Base-by-base conservation (phyloP, 2,329 filamentous ascomycete species). In the Aspergillus ochraceoroseus region DNA sequence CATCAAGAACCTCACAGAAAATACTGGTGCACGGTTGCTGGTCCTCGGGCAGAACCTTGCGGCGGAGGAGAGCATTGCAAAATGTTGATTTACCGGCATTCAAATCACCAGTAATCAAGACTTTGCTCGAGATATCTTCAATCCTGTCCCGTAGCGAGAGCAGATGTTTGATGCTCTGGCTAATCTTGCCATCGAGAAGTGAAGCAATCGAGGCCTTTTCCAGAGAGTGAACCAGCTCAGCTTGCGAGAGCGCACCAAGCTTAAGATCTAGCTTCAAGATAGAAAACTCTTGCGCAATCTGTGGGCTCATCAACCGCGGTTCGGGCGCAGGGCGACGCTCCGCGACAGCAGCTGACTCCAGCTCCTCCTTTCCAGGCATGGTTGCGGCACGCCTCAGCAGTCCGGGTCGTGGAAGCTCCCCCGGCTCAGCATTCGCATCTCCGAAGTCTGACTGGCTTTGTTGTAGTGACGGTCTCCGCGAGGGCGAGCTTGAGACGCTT, bases 1-100 rank as follows among this genome's bases (percentile, higher is more conserved):
- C 85, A 65, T 98, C 89, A 43, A 98, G 67, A 2, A 98, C 92
- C 62, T 98, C 92, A 62, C 92, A 98, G 68, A 98, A 98, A 42
- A 98, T 95, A 65, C 87, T 92, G 2, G 92, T 98, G 66, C 92
- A 98, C 1, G 92, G 92, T 61, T 96, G 92, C 64, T 98, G 90
- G 56, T 98, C 92, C 66, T 96, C 92, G 0, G 92, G 92, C 3
- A 98, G 69, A 18, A 98, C 79, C 66, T 96, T 96, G 47, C 89
- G 80, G 46, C 92, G 83, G 27, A 98, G 69, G 2, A 98, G 72
- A n/a, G 92, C 92, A 65, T 98, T 98, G 70, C 92, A 98, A 57
- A 98, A 98, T 1, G 92, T 98, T 3, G 92, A 98, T 62, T 98
- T 98, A 59, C 92, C 92, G 6, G 92, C 90, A 59, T 98, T 98